These are phyloP conservation scores for Lathyrus oleraceus DNA, from an alignment of 306 rosid species.

Conservation along the genomic window DNA sequence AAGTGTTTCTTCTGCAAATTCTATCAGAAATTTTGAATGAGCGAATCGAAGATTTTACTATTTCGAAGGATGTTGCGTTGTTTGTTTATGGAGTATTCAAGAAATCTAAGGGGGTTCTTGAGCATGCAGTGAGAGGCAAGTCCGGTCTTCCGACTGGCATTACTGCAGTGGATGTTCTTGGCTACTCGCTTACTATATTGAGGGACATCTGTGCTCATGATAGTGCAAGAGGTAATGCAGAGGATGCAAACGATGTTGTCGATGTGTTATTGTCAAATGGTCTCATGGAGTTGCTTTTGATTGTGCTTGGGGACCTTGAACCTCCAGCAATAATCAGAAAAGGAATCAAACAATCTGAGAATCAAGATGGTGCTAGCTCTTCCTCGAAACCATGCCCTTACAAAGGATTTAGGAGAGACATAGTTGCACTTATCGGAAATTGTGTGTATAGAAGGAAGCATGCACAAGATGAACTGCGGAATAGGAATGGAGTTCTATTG, in stretches of 20 bases:
- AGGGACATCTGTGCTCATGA: conserved; percentile 71
- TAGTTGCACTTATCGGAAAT: conserved; percentile 70
- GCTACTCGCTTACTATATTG: conserved; percentile 69
- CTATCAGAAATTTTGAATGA: conserved; percentile 59
- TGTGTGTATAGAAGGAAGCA: conserved; percentile 60
- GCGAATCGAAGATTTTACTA: conserved; percentile 41
- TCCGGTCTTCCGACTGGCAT: conserved; percentile 70
- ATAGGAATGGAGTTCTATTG: conserved; percentile 60
- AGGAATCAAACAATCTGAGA: conserved; percentile 50
- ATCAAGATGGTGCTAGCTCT: conserved; percentile 34
- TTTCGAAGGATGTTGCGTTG: conserved; percentile 48
- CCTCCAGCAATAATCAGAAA: conserved; percentile 69
- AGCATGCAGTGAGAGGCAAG: conserved; percentile 38
- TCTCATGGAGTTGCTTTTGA: conserved; percentile 53
- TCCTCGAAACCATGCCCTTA: conserved; percentile 47
- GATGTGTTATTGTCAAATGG: conserved; percentile 55
- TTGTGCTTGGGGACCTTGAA: conserved; percentile 66
- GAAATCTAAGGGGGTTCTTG: conserved; percentile 43
- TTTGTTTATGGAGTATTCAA: conserved; percentile 61
- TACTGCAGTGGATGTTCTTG: conserved; percentile 53
- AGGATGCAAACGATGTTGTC: conserved; percentile 45
- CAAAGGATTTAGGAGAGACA: conserved; percentile 75
- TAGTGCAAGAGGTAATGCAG: conserved; percentile 29
- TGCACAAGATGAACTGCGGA: conserved; percentile 67
- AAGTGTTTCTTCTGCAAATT: conserved; percentile 54